Conservation (phyloP, 768 basidiomycete species). For the Asterophora lycoperdoides region DNA sequence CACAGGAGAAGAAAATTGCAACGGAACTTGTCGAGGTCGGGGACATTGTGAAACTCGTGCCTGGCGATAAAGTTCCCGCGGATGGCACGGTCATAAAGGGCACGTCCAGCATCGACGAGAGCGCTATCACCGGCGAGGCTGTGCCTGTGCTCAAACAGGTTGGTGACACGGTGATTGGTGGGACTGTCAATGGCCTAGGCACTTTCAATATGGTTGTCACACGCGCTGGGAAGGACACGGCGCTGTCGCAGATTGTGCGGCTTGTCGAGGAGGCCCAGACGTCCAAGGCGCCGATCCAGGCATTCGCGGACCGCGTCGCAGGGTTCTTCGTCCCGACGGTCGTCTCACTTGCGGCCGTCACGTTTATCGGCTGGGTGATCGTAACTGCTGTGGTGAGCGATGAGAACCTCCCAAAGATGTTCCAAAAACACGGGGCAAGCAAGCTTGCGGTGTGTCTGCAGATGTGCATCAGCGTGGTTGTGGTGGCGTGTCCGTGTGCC, state of each 20-base stretch:
- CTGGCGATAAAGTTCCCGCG: slow-evolving; percentile 94
- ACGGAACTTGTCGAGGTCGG: slow-evolving; percentile 95
- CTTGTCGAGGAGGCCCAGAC: slow-evolving; percentile 98
- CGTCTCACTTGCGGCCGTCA: slow-evolving; percentile 73
- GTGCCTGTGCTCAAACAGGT: slow-evolving; percentile 79
- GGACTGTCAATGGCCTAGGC: slow-evolving; percentile 95
- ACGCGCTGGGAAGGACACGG: slow-evolving; percentile 94
- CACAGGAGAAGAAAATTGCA: slow-evolving; percentile 83
- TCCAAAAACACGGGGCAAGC: slow-evolving; percentile 77
- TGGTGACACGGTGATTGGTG: slow-evolving; percentile 89
- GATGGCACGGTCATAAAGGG: slow-evolving; percentile 90
- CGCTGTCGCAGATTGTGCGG: slow-evolving; percentile 91
- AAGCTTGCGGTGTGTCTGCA: slow-evolving; percentile 90
- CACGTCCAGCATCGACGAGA: slow-evolving; percentile 88
- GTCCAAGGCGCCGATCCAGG: slow-evolving; percentile 96
- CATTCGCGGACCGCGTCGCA: slow-evolving; percentile 91
- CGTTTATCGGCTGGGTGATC: slow-evolving; percentile 81
- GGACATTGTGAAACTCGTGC: slow-evolving; percentile 89
- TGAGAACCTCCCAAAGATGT: slow-evolving; percentile 72
- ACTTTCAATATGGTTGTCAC: slow-evolving; percentile 96
- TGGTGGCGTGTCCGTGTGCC: slow-evolving; percentile 97
- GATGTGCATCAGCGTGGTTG: slow-evolving; percentile 96
- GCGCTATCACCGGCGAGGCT: slow-evolving; percentile 94
- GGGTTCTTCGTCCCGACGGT: slow-evolving; percentile 95
- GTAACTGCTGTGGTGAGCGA: slow-evolving; percentile 56